Base-by-base conservation (phyloP, 1,139 yeast species). In the Arxiozyma slooffiae region DNA sequence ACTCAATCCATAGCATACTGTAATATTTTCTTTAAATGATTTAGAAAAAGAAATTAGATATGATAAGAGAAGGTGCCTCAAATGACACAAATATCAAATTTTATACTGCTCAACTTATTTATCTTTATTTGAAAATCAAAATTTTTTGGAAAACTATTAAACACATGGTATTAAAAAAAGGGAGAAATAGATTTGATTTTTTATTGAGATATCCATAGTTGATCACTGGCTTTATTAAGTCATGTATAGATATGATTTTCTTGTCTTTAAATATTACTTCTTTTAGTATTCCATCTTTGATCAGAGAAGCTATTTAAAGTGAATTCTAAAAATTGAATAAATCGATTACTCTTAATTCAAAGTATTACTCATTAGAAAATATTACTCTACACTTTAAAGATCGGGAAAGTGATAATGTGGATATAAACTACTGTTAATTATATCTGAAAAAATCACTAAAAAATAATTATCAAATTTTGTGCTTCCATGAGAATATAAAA, bases 91-190 rank as follows among this genome's bases (percentile, higher is more conserved):
- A 62, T 11, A 50, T 67, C 34, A 41, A 53, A 0, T 52, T 55
- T 7, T 67, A 82, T 30, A 71, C 86, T 50, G 68, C 73, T 47
- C 71, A 77, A 37, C 69, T 85, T 37, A 79, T 86, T 8, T 70
- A 74, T 20, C 60, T 88, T 9, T 84, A 82, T 56, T 70, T 82
- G 11, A 71, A 74, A 45, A 68, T 80, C 0, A 76, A 77, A 21
- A 83, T 83, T 43, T 85, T 84, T 2, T 68, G 71, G 7, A 74
- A 75, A 38, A 88, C 96, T 0, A 80, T 85, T 2, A 71, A 72
- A 0, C 90, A 85, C 61, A 68, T 86, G 57, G 71, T 84, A 11
- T 66, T 64, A 24, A 66, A 84, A 34, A 71, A 75, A 53, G 89
- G 85, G 60, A 63, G 72, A 0, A 60, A 75, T n/a, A 76, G 81